Base-by-base conservation (phyloP, 306 rosid genomes). In the Bauhinia variegata region DNA sequence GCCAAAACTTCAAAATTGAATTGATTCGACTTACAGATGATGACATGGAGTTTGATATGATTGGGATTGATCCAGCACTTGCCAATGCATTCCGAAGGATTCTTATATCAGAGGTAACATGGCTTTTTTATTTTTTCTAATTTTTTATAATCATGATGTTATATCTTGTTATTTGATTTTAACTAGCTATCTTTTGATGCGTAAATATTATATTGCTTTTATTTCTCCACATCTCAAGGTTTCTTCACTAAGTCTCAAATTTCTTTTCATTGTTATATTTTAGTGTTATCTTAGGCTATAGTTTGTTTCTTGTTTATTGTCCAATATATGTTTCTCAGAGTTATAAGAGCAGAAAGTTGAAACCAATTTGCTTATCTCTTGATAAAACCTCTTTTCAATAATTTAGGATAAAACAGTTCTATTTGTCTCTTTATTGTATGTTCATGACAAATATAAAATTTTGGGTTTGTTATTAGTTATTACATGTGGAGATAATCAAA, bases 51-150 rank as follows among this genome's bases (percentile, higher is more conserved):
- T 93, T 93, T 67, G 99, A 93, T 73, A 86, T 90, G 96, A 86
- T 93, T 62, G 99, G 97, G 13, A 86, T 93, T 65, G 99, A 93
- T 72, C 99, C 96, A 0, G 81, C 99, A 19, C 33, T 93, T 64
- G 99, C 97, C 39, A 93, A 93, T 74, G 95, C 99, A 4, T 93
- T 93, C 82, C 73, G 99, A 70, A 80, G 99, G 67, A 93, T 93
- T 65, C 95, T 93, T 62, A 93, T 93, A 65, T 51, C 99, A 28
- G 99, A 93, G 97, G 99, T 90, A 73, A 68, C 5, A 8, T 36
- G 5, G n/a, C n/a, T 36, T 36, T 1, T 1, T 5, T 8, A 36
- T 5, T 6, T 36, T 36, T 36, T 34, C 38, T 34, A 4, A 4
- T 34, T 4, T 36, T 17, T 44, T 66, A 8, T 14, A 53, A 7